Evolutionary conservation across 768 basidiomycete species (phyloP).

Genomic region (Suillus clintonianus): DNA sequence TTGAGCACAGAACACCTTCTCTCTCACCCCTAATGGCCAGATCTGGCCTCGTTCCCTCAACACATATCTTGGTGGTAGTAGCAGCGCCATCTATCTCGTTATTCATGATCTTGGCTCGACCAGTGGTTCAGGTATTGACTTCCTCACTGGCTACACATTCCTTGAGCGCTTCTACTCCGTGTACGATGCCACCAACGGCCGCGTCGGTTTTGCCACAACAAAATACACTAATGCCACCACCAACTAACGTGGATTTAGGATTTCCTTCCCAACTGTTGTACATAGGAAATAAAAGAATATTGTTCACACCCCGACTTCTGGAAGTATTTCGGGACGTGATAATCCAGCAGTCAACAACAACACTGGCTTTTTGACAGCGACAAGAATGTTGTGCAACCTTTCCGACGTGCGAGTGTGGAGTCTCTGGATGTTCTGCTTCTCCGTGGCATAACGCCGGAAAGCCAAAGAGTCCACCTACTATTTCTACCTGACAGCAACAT

Average conservation of each 20-base stretch:
- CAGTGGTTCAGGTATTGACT: conserved; percentile 52
- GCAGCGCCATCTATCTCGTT: conserved; percentile 39
- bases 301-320: too few species aligned
- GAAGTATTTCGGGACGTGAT: too few species aligned
- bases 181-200: conserved; percentile 58
- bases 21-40: conserved; percentile 45
- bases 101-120: conserved; percentile 39
- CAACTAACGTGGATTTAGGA: conserved; percentile 23
- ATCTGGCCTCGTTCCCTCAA: conserved; percentile 46
- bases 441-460: background rate
- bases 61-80: conserved; percentile 42
- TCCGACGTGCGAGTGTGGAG: too few species aligned
- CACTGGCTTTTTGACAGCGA: too few species aligned
- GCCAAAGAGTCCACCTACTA: background rate
- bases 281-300: too few species aligned
- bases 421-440: too few species aligned
- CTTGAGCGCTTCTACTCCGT: conserved; percentile 68
- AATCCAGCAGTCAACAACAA: too few species aligned
- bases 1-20: conserved; percentile 28
- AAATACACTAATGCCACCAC: conserved; percentile 29
- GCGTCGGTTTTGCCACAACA: conserved; percentile 32
- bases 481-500: background rate
- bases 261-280: too few species aligned
- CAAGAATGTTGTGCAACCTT: too few species aligned
- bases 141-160: conserved; percentile 56